Percentiles rank a stretch among this genome's conserved stretches.
phyloP scores from a whole-genome alignment of 2,329 filamentous ascomycete genomes.

The Stagonosporopsis tanaceti region DNA sequence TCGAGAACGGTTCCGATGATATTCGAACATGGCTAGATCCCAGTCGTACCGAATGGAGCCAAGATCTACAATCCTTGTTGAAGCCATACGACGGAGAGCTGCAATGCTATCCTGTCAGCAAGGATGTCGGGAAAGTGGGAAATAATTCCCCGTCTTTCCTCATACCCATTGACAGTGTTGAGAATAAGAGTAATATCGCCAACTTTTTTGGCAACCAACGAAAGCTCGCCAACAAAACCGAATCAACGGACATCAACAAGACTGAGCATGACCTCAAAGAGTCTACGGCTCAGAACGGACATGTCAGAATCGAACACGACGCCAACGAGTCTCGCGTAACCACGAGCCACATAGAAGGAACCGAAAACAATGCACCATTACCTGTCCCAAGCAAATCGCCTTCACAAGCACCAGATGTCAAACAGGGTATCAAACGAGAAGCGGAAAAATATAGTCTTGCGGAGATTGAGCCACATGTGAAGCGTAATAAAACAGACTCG shows the following conservation, averaged over 20 bases:
- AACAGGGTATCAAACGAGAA: slow-evolving; percentile 55
- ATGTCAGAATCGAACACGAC: slow-evolving; percentile 49
- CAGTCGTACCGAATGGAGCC: slow-evolving; percentile 73
- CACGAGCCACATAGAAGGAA: slow-evolving; percentile 53
- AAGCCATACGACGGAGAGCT: slow-evolving; percentile 80
- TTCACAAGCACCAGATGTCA: slow-evolving; percentile 24
- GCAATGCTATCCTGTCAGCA: slow-evolving; percentile 84
- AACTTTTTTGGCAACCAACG: slow-evolving; percentile 82
- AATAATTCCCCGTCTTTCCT: slow-evolving; percentile 88
- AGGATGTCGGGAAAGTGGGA: slow-evolving; percentile 92
- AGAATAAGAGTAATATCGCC: slow-evolving; percentile 92
- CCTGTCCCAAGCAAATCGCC: slow-evolving; percentile 46
- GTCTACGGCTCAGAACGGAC: slow-evolving; percentile 36
- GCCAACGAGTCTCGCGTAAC: slow-evolving; percentile 54
- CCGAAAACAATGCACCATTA: slow-evolving; percentile 62
- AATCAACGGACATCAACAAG: slow-evolving; percentile 24
- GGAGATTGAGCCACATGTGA: slow-evolving; percentile 48
- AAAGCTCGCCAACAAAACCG: slow-evolving; percentile 42
- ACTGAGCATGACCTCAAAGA: slow-evolving; percentile 35
- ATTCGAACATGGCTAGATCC: slow-evolving; percentile 84
- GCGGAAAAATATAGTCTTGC: slow-evolving; percentile 43
- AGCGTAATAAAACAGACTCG: slow-evolving; percentile 43
- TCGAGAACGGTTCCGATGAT: slow-evolving; percentile 76
- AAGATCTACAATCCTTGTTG: slow-evolving; percentile 79
- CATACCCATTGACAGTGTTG: slow-evolving; percentile 80